Evolutionary conservation across 495 filamentous ascomycete species (phyloP).

Genomic region (Evernia prunastri): DNA sequence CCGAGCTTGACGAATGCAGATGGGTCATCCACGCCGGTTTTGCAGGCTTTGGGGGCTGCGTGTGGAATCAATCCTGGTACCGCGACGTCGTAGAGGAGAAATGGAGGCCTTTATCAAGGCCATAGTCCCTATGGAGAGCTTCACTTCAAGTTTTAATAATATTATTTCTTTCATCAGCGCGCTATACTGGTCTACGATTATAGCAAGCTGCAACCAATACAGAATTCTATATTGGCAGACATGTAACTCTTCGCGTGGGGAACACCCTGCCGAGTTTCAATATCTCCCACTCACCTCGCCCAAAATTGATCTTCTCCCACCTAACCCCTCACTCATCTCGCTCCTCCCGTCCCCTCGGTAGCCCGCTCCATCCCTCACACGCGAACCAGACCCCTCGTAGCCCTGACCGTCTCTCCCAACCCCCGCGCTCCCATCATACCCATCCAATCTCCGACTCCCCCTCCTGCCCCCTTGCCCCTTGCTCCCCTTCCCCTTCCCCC

Average conservation of each 20-base stretch:
- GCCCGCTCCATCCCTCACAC: neutral
- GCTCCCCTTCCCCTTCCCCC: conserved; percentile 14
- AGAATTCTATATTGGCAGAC: neutral
- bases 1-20: conserved; percentile 25
- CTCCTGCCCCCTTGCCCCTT: conserved; percentile 24
- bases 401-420: neutral
- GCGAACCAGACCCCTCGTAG: neutral
- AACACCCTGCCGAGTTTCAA: neutral
- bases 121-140: neutral
- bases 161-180: neutral
- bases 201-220: neutral
- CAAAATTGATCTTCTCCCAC: conserved; percentile 3
- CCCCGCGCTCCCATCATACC: neutral
- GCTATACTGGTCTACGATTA: neutral
- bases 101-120: neutral
- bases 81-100: neutral
- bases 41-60: conserved; percentile 19
- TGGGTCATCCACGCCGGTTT: conserved; percentile 19
- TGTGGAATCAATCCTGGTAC: conserved; percentile 3
- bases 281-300: conserved; percentile 13
- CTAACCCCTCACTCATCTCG: conserved; percentile 4
- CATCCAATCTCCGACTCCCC: conserved; percentile 7
- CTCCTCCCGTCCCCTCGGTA: neutral
- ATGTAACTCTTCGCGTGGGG: neutral
- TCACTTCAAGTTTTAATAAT: neutral